phyloP scores from a whole-genome alignment of 345 rosid genomes.

The Boechera divaricarpa region DNA sequence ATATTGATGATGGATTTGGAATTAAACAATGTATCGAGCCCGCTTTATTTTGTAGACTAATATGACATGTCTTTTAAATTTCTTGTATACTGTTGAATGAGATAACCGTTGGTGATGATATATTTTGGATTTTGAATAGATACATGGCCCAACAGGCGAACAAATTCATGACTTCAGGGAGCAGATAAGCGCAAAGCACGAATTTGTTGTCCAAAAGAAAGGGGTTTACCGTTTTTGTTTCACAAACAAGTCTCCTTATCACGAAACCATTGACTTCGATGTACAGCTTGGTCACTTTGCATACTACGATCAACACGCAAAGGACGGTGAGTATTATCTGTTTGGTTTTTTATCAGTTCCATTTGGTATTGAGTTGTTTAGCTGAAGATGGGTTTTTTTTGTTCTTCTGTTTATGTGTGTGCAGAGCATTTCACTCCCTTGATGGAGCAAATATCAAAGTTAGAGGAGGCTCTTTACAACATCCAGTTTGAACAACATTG shows the following conservation, averaged over 20 bases:
- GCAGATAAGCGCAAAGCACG: constrained; percentile 63
- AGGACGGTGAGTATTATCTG: constrained; percentile 53
- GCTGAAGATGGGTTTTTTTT: constrained; percentile 5
- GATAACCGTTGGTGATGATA: constrained; percentile 2
- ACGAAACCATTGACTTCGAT: constrained; percentile 75
- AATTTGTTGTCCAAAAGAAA: constrained; percentile 62
- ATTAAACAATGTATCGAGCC: not conserved
- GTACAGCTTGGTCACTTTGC: constrained; percentile 65
- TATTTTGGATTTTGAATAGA: constrained; percentile 44
- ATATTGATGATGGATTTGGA: not conserved
- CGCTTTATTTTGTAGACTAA: not conserved
- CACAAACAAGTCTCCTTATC: constrained; percentile 73
- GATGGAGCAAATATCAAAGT: constrained; percentile 64
- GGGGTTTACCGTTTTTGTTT: constrained; percentile 75
- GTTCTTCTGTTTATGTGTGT: not conserved
- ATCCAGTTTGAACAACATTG: constrained; percentile 84
- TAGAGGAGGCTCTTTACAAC: constrained; percentile 73
- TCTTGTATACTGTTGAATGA: not conserved
- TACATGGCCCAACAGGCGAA: constrained; percentile 64
- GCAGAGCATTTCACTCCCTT: constrained; percentile 72
- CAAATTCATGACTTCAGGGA: constrained; percentile 67
- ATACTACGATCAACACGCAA: constrained; percentile 70
- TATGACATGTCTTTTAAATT: not conserved
- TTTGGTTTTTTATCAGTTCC: not conserved
- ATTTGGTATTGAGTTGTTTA: not conserved